Evolutionary conservation across 257 asterid species (phyloP).

Genomic region (Capsicum baccatum): DNA sequence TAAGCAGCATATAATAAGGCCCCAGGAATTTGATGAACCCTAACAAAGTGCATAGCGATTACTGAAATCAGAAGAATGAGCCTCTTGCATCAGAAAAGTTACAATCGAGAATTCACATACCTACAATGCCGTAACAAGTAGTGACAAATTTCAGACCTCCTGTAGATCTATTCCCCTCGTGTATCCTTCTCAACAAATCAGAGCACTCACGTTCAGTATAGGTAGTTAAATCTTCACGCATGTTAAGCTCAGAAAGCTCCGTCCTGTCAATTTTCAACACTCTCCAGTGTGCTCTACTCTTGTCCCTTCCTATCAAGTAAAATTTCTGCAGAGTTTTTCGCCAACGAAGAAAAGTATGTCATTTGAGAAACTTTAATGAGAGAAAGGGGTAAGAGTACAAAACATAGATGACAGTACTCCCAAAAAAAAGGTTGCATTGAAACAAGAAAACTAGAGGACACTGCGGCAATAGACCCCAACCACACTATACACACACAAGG

Average conservation of each 20-base stretch:
- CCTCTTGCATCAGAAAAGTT: conserved; percentile 26
- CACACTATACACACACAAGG: conserved; percentile 6
- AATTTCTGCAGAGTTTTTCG: conserved; percentile 58
- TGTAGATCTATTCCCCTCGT: conserved; percentile 82
- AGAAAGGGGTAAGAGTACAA: not conserved
- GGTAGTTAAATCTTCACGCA: conserved; percentile 81
- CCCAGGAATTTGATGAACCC: conserved; percentile 93
- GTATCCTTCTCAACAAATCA: conserved; percentile 83
- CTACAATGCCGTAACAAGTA: conserved; percentile 95
- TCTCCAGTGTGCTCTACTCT: conserved; percentile 85
- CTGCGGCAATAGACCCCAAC: conserved; percentile 1
- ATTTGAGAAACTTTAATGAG: conserved; percentile 10
- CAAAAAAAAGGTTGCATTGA: not conserved
- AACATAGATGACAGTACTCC: not conserved
- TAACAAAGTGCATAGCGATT: conserved; percentile 44
- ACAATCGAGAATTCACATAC: conserved; percentile 50
- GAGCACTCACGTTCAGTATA: conserved; percentile 90
- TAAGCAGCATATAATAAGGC: conserved; percentile 90
- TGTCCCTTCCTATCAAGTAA: conserved; percentile 96
- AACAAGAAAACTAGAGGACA: conserved; percentile 8
- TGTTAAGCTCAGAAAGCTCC: conserved; percentile 80
- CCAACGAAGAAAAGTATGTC: conserved; percentile 32
- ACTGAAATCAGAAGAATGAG: conserved; percentile 27
- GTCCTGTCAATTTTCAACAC: conserved; percentile 83
- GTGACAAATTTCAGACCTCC: conserved; percentile 95